phyloP scores from a whole-genome alignment of 1,284 basidiomycete species.

The Rhodotorula glutinis region DNA sequence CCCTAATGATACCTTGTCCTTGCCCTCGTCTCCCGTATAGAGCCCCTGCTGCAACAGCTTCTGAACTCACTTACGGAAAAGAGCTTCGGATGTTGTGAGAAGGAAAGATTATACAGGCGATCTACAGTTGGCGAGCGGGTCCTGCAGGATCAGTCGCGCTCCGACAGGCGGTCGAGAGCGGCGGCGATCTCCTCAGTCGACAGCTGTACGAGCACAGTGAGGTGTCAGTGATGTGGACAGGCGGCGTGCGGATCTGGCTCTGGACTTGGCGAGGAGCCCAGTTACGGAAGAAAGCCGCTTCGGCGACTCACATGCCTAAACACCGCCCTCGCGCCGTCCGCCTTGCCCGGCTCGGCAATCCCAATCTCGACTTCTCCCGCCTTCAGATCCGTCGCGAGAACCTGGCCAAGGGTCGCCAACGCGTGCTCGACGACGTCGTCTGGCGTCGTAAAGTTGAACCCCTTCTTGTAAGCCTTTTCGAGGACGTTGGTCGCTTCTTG shows the following conservation, averaged over 20 bases:
- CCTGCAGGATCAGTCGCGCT: conserved; percentile 47
- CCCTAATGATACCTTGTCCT: too few species aligned
- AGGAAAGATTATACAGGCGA: too few species aligned
- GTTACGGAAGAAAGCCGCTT: not conserved
- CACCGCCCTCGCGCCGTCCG: conserved; percentile 15
- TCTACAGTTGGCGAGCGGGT: not conserved
- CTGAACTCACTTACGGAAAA: too few species aligned
- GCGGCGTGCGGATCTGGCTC: too few species aligned
- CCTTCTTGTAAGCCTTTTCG: conserved; percentile 98
- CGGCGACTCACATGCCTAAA: conserved; percentile 44
- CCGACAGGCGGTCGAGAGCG: conserved; percentile 9
- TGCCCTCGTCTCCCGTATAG: too few species aligned
- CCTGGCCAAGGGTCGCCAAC: conserved; percentile 87
- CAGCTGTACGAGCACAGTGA: conserved; percentile 43
- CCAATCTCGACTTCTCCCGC: conserved; percentile 56
- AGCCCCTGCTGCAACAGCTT: too few species aligned
- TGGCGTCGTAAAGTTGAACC: conserved; percentile 22
- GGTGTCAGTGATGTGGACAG: not conserved
- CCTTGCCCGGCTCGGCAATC: conserved; percentile 40
- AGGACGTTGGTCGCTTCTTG: conserved; percentile 95
- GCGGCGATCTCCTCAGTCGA: conserved; percentile 72
- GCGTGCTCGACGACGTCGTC: conserved; percentile 64
- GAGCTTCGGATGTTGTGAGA: too few species aligned
- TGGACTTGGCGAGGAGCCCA: too few species aligned
- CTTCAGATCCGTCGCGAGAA: conserved; percentile 94